phyloP scores from a whole-genome alignment of 2,329 filamentous ascomycete genomes.

The Ascochyta pisi region DNA sequence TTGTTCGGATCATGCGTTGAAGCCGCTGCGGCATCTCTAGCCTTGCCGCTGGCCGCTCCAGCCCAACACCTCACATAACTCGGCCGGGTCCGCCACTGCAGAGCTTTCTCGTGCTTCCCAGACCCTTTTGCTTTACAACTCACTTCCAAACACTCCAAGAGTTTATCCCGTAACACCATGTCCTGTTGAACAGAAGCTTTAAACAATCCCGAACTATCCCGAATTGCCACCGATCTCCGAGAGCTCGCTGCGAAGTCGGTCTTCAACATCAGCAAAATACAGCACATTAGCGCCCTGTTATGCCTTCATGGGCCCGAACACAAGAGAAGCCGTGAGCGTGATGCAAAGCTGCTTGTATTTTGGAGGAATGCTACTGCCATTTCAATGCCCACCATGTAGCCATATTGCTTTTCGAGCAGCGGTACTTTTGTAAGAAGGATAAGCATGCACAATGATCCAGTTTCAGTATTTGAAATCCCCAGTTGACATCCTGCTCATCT shows the following conservation, averaged over 20 bases:
- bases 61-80: constrained; percentile 6
- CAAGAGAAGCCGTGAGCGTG: neutral
- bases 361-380: constrained; percentile 23
- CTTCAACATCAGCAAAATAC: neutral
- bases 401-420: constrained; percentile 25
- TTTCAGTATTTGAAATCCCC: constrained; percentile 24
- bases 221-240: constrained; percentile 23
- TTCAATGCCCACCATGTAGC: constrained; percentile 20
- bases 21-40: constrained; percentile 37
- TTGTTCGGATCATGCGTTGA: constrained; percentile 21
- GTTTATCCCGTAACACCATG: neutral
- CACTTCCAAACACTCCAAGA: neutral
- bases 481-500: constrained; percentile 19
- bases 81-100: neutral
- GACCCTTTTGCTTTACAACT: constrained; percentile 4
- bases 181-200: neutral
- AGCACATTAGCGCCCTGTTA: neutral
- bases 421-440: constrained; percentile 27
- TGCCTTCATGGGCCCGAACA: neutral
- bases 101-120: neutral
- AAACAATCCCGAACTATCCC: constrained; percentile 14
- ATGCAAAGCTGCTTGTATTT: constrained; percentile 9
- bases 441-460: constrained; percentile 33
- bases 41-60: constrained; percentile 31
- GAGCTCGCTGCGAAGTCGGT: constrained; percentile 10